Base-by-base conservation (phyloP, 2,329 filamentous ascomycete species). In the Purpureocillium lavendulum region DNA sequence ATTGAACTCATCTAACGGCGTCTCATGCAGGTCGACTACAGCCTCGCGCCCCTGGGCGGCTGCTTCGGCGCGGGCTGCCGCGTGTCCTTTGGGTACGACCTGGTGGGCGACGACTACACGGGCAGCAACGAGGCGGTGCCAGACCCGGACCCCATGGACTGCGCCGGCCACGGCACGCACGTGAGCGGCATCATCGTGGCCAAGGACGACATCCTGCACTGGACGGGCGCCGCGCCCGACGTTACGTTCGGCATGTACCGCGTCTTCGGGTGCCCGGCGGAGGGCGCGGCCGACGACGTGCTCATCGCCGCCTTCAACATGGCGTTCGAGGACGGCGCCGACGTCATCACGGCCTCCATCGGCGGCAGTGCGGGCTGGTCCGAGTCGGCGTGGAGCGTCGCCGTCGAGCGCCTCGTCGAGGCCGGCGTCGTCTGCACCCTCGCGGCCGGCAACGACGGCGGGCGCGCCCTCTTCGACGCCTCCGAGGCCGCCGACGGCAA, bases 11-110 rank as follows among this genome's bases (percentile, higher is more conserved):
- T 5, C 21, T 26, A 26, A 26, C 6, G 6, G 5, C 21, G 10
- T 26, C 5, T 26, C 4, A 11, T 30, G 9, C 29, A 71, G 68
- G 60, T 80, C 34, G 77, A 83, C 52, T 82, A 81, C 50, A 69
- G 60, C 0, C 78, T 82, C 48, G 72, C 76, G 2, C 73, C 75
- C 16, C 68, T 83, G 0, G 80, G 80, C 12, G 35, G 66, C 6
- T 65, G 68, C 38, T 71, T 70, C 44, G 70, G 70, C 4, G 16
- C 35, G 17, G 67, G 66, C 0, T 70, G 59, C 45, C 57, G 70
- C 11, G 62, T 73, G 8, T 55, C 59, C 6, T 58, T 56, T 39
- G 69, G 70, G 2, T 59, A 56, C 24, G 68, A 71, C 31, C 52
- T 71, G 36, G 58, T 66, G 3, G 66, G 66, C 9, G 62, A 70